These are phyloP conservation scores for Corymbia citriodora DNA, from an alignment of 441 rosid genomes.

Conservation along the genomic window DNA sequence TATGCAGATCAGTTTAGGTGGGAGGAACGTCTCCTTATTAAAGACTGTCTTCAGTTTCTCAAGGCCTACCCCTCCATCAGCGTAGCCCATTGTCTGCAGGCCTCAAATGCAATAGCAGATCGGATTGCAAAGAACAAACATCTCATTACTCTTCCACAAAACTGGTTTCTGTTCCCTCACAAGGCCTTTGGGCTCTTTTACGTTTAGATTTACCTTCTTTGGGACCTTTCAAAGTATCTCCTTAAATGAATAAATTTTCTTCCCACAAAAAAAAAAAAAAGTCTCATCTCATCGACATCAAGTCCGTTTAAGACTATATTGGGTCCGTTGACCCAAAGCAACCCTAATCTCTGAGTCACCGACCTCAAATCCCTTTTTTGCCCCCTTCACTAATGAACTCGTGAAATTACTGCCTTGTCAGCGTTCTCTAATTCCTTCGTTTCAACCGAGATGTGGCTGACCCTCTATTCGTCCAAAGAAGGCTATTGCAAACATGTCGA, in stretches of 20 bases:
- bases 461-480: neutral
- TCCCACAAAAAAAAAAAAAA: neutral
- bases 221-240: neutral
- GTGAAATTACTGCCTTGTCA: neutral
- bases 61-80: too few species aligned
- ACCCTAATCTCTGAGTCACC: neutral
- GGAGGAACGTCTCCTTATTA: too few species aligned
- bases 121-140: neutral
- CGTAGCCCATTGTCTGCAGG: too few species aligned
- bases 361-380: neutral
- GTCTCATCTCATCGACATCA: neutral
- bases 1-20: too few species aligned
- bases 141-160: neutral
- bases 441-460: neutral
- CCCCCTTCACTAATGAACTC: neutral
- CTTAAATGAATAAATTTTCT: neutral
- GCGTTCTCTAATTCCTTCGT: neutral
- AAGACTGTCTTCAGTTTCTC: too few species aligned
- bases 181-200: too few species aligned
- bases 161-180: neutral
- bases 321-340: neutral
- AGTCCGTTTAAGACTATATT: too few species aligned
- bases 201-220: neutral
- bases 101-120: too few species aligned
- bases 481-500: neutral